phyloP scores from a whole-genome alignment of 371 early-diverging fungal genomes.

The Circinella minor region DNA sequence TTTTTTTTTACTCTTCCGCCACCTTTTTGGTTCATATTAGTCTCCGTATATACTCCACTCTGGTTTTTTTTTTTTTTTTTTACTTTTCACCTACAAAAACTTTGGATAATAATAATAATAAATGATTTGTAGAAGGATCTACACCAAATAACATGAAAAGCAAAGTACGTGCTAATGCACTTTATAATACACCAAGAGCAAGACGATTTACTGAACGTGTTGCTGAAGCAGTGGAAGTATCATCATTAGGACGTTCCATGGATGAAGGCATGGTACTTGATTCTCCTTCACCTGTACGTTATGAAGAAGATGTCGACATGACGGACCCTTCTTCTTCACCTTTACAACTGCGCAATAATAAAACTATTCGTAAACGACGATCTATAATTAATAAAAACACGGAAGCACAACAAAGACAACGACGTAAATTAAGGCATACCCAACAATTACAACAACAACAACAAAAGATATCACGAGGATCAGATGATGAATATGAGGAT shows the following conservation, averaged over 20 bases:
- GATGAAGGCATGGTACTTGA: background rate
- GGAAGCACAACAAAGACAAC: background rate
- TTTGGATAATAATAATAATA: too few species aligned
- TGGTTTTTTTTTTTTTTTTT: background rate
- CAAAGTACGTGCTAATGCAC: background rate
- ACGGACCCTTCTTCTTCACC: background rate
- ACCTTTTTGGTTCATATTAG: too few species aligned
- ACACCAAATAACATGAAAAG: background rate
- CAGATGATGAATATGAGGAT: background rate
- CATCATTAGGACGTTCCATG: background rate
- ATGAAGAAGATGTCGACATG: background rate
- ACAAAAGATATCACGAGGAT: background rate
- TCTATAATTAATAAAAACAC: background rate
- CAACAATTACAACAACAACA: background rate
- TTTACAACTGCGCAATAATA: background rate
- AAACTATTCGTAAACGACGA: background rate
- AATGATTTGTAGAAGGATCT: background rate
- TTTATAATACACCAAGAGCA: background rate
- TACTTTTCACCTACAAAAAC: background rate
- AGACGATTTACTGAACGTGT: background rate
- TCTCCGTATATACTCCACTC: background rate
- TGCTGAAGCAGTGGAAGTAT: background rate
- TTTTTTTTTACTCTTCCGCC: background rate
- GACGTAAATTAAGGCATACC: conserved; percentile 1
- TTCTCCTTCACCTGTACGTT: background rate